Evolutionary conservation across 345 rosid genomes (phyloP).

Genomic region (Citrus australasica): DNA sequence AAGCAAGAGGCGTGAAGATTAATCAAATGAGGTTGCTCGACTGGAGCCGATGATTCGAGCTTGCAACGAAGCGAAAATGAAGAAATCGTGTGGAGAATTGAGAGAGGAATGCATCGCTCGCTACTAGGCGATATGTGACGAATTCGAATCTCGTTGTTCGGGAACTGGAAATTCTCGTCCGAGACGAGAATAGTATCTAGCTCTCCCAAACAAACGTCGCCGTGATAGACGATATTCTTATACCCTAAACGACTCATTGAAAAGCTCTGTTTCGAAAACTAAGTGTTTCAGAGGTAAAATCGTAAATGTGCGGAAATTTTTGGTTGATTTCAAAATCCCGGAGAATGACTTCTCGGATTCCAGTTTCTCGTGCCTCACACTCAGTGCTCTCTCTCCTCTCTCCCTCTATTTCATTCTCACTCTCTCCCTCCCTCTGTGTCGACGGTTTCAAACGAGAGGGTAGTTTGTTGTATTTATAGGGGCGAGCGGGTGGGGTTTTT

Average conservation of each 20-base stretch:
- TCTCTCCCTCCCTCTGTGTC: conserved; percentile 17
- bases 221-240: conserved; percentile 76
- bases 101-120: conserved; percentile 92
- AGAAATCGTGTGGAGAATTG: conserved; percentile 82
- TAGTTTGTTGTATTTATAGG: conserved; percentile 32
- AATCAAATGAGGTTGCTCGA: conserved; percentile 60
- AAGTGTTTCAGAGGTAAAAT: background rate
- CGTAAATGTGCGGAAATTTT: conserved; percentile 25
- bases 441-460: background rate
- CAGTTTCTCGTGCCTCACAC: background rate
- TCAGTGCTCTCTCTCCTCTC: no score
- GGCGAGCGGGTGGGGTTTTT: background rate
- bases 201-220: conserved; percentile 76
- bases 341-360: background rate
- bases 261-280: background rate
- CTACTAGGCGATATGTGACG: conserved; percentile 64
- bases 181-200: conserved; percentile 57
- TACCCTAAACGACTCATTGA: conserved; percentile 80
- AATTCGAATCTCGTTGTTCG: conserved; percentile 89
- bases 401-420: background rate
- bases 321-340: conserved; percentile 7
- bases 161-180: conserved; percentile 65
- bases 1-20: conserved; percentile 89
- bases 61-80: conserved; percentile 83
- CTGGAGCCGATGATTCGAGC: conserved; percentile 71